phyloP scores from a whole-genome alignment of 495 filamentous ascomycete species.

The Aspergillus panamensis region DNA sequence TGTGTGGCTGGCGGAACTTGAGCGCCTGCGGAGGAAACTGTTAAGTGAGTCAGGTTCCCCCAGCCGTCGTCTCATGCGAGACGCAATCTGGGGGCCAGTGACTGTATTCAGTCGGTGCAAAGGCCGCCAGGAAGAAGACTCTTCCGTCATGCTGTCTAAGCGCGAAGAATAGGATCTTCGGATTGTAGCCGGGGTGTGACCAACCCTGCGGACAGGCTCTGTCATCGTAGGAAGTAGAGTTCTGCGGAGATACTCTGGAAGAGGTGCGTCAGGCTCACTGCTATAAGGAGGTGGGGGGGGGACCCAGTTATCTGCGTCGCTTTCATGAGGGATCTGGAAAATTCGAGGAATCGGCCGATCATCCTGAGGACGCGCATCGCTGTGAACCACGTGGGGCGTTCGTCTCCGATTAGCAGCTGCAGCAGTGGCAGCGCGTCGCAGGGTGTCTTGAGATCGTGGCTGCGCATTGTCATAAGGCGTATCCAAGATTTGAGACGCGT shows the following conservation, averaged over 20 bases:
- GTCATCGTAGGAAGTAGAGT: conserved; percentile 31
- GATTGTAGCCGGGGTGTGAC: conserved; percentile 13
- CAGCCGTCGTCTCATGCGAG: conserved; percentile 23
- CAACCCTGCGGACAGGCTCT: conserved; percentile 15
- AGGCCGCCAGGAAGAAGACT: conserved; percentile 26
- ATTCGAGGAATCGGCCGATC: conserved; percentile 11
- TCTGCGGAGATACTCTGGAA: conserved; percentile 51
- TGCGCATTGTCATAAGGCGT: conserved; percentile 72
- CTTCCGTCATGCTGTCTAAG: conserved; percentile 19
- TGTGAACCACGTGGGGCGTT: conserved; percentile 46
- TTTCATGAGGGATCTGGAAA: conserved; percentile 69
- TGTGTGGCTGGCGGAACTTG: conserved; percentile 1
- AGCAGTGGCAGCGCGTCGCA: conserved; percentile 75
- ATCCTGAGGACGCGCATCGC: conserved; percentile 19
- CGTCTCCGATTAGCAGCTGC: conserved; percentile 65
- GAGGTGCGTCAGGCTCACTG: conserved; percentile 59
- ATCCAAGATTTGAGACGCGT: conserved; percentile 27
- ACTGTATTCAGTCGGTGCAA: conserved; percentile 35
- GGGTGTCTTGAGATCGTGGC: conserved; percentile 70
- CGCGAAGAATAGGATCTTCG: conserved; percentile 28
- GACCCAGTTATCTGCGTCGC: conserved; percentile 89
- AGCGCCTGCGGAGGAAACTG: conserved; percentile 14
- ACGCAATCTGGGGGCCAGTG: conserved; percentile 21
- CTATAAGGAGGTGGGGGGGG: conserved; percentile 88
- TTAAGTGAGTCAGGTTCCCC: conserved; percentile 19